Evolutionary conservation across 2,329 filamentous ascomycete genomes (phyloP).

Genomic region (Phaeoacremonium minimum): DNA sequence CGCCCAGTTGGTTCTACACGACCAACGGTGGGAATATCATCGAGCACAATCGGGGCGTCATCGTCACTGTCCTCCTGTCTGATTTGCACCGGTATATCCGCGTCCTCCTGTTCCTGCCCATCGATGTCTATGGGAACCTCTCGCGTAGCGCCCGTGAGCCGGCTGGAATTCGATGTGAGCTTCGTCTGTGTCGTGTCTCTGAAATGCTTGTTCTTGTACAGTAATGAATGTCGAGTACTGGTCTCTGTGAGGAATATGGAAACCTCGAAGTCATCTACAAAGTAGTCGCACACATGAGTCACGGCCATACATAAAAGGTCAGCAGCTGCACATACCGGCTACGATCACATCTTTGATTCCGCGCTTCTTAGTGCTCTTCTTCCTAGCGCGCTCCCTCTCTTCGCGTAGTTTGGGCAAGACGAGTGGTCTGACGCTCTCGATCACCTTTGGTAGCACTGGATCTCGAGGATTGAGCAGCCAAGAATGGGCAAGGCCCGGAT

Average conservation of each 20-base stretch:
- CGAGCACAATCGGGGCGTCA: constrained; percentile 50
- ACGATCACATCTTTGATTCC: constrained; percentile 83
- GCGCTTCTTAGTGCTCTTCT: constrained; percentile 68
- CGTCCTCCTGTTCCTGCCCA: constrained; percentile 24
- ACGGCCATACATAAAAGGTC: no score
- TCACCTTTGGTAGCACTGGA: constrained; percentile 74
- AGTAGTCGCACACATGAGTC: no score
- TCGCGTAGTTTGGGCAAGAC: constrained; percentile 90
- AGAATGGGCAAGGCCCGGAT: constrained; percentile 73
- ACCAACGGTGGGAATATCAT: constrained; percentile 46
- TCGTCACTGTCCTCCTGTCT: constrained; percentile 59
- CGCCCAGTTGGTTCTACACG: constrained; percentile 20
- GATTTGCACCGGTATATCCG: constrained; percentile 20
- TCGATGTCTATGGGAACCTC: constrained; percentile 52
- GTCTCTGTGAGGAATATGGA: constrained; percentile 90
- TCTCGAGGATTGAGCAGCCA: constrained; percentile 80
- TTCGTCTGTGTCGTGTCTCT: constrained; percentile 49
- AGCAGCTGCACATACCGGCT: constrained; percentile 51
- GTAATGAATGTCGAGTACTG: constrained; percentile 76
- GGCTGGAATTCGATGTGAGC: constrained; percentile 58
- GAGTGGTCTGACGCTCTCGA: constrained; percentile 77
- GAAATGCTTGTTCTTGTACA: constrained; percentile 81
- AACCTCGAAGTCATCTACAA: constrained; percentile 86
- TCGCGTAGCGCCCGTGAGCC: constrained; percentile 52
- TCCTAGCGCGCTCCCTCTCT: constrained; percentile 65